Percentiles rank a stretch among this genome's conserved stretches.
Conservation (phyloP, 2,329 filamentous ascomycete genomes). For the Fusarium nygamai region DNA sequence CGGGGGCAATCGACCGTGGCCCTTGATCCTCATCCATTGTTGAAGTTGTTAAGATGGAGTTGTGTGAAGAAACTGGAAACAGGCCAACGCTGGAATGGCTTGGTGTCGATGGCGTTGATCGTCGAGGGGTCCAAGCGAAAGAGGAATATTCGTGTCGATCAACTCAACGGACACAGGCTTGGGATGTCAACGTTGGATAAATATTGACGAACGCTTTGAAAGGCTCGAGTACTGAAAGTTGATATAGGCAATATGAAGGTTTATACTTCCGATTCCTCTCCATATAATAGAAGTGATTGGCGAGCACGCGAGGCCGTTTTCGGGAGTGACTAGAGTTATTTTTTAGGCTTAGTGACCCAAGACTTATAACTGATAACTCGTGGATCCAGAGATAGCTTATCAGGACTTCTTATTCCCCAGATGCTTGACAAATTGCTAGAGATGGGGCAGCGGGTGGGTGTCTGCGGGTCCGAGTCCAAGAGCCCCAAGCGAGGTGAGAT, state of each 20-base stretch:
- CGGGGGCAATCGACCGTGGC: constrained; percentile 60
- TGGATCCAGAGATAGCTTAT: constrained; percentile 44
- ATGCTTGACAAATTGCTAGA: constrained; percentile 30
- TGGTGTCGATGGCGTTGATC: constrained; percentile 11
- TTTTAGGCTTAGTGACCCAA: constrained; percentile 33
- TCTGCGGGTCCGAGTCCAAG: constrained; percentile 32
- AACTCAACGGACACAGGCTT: not conserved
- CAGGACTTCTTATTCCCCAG: constrained; percentile 26
- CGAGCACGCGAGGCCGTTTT: constrained; percentile 23
- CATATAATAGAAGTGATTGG: constrained; percentile 8
- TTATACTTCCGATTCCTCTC: constrained; percentile 13
- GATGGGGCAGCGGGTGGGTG: constrained; percentile 22
- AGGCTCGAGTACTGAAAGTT: not conserved
- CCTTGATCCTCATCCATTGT: constrained; percentile 67
- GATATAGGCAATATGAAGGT: constrained; percentile 20
- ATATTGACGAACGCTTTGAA: not conserved
- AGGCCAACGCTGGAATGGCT: not conserved
- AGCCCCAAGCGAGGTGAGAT: constrained; percentile 14
- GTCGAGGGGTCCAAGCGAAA: not conserved
- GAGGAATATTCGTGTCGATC: constrained; percentile 16
- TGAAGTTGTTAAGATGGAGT: constrained; percentile 11
- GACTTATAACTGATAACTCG: constrained; percentile 29
- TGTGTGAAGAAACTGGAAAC: constrained; percentile 7
- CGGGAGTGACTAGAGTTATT: constrained; percentile 29
- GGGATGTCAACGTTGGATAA: not conserved